Percentiles rank a stretch among this genome's conserved stretches.
phyloP scores from a whole-genome alignment of 2,329 filamentous ascomycete genomes.

The Fusarium anthophilum region DNA sequence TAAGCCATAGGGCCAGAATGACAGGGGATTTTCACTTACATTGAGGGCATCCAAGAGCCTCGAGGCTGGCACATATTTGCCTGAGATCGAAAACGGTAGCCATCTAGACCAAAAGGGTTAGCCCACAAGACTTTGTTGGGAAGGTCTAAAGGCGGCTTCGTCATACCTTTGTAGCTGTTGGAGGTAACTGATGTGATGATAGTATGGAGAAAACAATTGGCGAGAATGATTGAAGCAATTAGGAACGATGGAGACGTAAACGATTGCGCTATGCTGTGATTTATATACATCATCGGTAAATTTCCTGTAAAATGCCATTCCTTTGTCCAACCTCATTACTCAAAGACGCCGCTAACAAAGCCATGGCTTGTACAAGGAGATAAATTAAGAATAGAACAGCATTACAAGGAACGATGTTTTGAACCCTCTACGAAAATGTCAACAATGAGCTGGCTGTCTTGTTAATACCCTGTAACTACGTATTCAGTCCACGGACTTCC shows the following conservation, averaged over 20 bases:
- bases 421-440: rapidly evolving
- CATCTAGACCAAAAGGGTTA: rapidly evolving
- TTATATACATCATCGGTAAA: rapidly evolving
- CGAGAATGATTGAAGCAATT: rapidly evolving
- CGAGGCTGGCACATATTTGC: background rate
- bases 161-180: too few relatives aligned
- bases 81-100: background rate
- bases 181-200: too few relatives aligned
- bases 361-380: rapidly evolving
- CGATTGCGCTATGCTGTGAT: rapidly evolving
- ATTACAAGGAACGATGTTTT: background rate
- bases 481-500: rapidly evolving
- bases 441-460: background rate
- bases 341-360: background rate
- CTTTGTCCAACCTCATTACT: rapidly evolving
- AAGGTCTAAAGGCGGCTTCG: too few relatives aligned
- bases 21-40: rapidly evolving
- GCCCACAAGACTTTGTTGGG: too few relatives aligned
- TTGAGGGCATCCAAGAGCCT: background rate
- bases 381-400: rapidly evolving
- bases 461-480: rapidly evolving
- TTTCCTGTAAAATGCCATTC: rapidly evolving
- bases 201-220: rapidly evolving
- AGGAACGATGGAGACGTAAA: rapidly evolving
- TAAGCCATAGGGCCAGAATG: rapidly evolving